Base-by-base conservation (phyloP, 768 basidiomycete genomes). In the Sporobolomyces phaffii region DNA sequence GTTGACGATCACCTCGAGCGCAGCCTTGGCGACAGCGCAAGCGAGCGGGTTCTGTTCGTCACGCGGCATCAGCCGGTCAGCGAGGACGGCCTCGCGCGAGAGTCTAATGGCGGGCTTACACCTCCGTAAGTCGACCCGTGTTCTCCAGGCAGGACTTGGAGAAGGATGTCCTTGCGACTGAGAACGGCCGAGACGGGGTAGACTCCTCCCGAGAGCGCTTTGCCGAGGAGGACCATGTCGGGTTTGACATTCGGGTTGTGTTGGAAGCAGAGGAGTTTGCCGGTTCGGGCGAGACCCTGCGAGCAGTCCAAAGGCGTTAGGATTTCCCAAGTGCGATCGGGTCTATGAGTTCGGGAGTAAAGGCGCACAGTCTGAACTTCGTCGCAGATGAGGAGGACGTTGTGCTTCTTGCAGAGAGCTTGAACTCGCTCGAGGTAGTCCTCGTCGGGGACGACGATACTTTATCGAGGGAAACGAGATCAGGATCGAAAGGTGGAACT, bases 141-240 rank as follows among this genome's bases (percentile, higher is more conserved):
- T 80, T 97, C 92, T 58, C 94, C 93, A 26, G 94, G 93, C 60
- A 85, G 82, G 74, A 99, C 93, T 79, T 87, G 90, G 22, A 92
- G 84, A 90, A 98, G 96, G 72, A 99, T 78, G n/a, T 89, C 87
- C 71, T 85, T 84, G 77, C 90, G 86, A 22, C 93, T 87, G 36
- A 99, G 83, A 24, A 98, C 93, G 18, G 90, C 91, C 29, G 93
- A 96, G 15, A 99, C 93, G 48, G 96, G 94, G 77, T 96, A 97
- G 65, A 97, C 89, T 77, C 96, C 96, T 31, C 96, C 94, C 5
- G 92, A 94, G 10, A 99, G 84, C 0, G 96, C 96, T 79, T 99
- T 99, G 50, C 96, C 96, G 58, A 99, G 84, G 18, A 94, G 83
- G 33, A 98, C 81, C 58, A 99, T 83, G 76, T 99, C 96, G 31